Evolutionary conservation across 495 filamentous ascomycete genomes (phyloP).

Genomic region (Aspergillus homomorphus): DNA sequence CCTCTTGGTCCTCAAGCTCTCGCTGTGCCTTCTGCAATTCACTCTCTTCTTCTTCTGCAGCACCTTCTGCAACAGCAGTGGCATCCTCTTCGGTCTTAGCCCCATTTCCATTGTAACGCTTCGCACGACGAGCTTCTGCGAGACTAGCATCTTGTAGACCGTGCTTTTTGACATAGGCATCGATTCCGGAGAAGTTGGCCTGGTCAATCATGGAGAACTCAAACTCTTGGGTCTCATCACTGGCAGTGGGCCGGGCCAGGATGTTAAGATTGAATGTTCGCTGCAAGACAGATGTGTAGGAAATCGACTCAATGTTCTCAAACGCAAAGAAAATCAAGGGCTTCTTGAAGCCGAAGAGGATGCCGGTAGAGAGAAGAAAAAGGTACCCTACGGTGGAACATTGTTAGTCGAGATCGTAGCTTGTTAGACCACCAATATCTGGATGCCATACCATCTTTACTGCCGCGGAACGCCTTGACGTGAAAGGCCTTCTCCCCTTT

Average conservation of each 20-base stretch:
- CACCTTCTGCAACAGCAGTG: slow-evolving; percentile 25
- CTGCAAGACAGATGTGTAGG: slow-evolving; percentile 86
- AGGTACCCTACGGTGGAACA: slow-evolving; percentile 60
- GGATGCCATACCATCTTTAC: slow-evolving; percentile 69
- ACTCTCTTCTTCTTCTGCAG: slow-evolving; percentile 42
- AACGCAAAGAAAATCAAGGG: slow-evolving; percentile 84
- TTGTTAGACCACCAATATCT: neutral
- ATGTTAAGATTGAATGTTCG: slow-evolving; percentile 92
- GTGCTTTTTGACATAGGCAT: slow-evolving; percentile 77
- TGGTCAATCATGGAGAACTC: slow-evolving; percentile 88
- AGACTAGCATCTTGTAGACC: slow-evolving; percentile 86
- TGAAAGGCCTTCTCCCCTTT: slow-evolving; percentile 90
- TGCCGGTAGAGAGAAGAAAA: slow-evolving; percentile 82
- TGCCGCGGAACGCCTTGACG: slow-evolving; percentile 85
- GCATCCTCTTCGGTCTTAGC: slow-evolving; percentile 50
- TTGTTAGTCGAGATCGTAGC: slow-evolving; percentile 2
- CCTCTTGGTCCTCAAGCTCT: slow-evolving; percentile 61
- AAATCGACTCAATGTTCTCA: slow-evolving; percentile 71
- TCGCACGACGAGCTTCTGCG: slow-evolving; percentile 83
- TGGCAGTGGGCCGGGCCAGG: slow-evolving; percentile 45
- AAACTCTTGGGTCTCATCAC: slow-evolving; percentile 60
- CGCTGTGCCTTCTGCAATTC: slow-evolving; percentile 68
- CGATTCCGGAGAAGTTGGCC: slow-evolving; percentile 78
- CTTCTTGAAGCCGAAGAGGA: slow-evolving; percentile 95
- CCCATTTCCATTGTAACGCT: slow-evolving; percentile 68